These are phyloP conservation scores for Arthrobotrys entomopaga DNA, from an alignment of 2,329 filamentous ascomycete species.

Conservation along the genomic window DNA sequence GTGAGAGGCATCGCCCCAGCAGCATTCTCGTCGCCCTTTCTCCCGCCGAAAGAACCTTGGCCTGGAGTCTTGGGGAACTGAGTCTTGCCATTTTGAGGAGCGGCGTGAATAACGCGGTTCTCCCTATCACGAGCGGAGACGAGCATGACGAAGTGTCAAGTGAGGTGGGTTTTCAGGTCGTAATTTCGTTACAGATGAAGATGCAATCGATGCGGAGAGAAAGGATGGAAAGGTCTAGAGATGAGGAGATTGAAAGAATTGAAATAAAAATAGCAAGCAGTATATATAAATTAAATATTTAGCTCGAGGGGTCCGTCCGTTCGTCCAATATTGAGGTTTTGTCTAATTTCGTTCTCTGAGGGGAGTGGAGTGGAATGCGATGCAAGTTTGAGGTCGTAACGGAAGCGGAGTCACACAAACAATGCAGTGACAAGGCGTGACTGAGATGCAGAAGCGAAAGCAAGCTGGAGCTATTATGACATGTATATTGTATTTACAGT, in stretches of 20 bases:
- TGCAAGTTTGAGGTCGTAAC: constrained; percentile 12
- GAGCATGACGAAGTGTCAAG: constrained; percentile 69
- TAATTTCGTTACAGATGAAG: constrained; percentile 10
- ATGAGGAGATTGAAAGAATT: no score
- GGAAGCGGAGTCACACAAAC: constrained; percentile 1
- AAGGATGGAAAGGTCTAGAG: constrained; percentile 3
- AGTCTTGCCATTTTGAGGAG: constrained; percentile 59
- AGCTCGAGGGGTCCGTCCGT: no score
- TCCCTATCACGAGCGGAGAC: constrained; percentile 82
- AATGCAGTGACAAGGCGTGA: no score
- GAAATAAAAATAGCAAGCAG: no score
- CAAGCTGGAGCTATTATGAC: no score
- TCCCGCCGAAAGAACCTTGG: constrained; percentile 70
- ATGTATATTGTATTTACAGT: no score
- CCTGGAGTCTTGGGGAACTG: constrained; percentile 81
- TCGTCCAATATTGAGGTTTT: constrained; percentile 2
- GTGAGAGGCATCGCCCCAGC: constrained; percentile 68
- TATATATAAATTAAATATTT: no score
- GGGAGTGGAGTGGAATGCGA: constrained; percentile 19
- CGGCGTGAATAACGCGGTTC: constrained; percentile 74
- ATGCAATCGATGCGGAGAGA: neutral
- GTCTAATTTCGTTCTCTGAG: neutral
- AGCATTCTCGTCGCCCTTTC: constrained; percentile 85
- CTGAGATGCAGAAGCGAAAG: no score
- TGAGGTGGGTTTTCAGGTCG: constrained; percentile 3